Conservation (phyloP, 2,329 filamentous ascomycete genomes). For the Teratosphaeria epicoccoides region DNA sequence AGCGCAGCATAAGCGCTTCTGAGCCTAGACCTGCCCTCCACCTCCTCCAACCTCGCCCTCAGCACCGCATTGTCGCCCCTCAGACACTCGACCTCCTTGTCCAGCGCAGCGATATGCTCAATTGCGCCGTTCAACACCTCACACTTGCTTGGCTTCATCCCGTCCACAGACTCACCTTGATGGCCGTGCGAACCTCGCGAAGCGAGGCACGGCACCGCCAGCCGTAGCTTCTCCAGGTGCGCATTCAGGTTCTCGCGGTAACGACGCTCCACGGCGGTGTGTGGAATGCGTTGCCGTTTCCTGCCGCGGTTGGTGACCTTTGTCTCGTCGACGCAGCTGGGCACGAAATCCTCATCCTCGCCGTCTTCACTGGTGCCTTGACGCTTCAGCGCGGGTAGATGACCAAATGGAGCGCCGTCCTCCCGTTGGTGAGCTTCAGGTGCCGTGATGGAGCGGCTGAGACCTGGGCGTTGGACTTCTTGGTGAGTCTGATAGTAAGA, state of each 20-base stretch:
- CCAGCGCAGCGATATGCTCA: slow-evolving; percentile 23
- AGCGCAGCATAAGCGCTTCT: background rate
- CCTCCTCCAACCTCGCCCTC: slow-evolving; percentile 17
- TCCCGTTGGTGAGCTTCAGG: slow-evolving; percentile 12
- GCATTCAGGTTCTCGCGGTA: slow-evolving; percentile 29
- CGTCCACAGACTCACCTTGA: slow-evolving; percentile 6
- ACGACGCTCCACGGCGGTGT: slow-evolving; percentile 27
- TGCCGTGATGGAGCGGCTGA: slow-evolving; percentile 18
- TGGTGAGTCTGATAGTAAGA: slow-evolving; percentile 4
- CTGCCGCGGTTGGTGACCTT: slow-evolving; percentile 15
- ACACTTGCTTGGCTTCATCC: slow-evolving; percentile 28
- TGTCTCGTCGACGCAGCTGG: slow-evolving; percentile 7
- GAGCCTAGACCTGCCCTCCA: slow-evolving; percentile 17
- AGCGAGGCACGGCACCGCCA: slow-evolving; percentile 22
- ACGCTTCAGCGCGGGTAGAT: slow-evolving; percentile 13
- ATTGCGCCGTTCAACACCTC: slow-evolving; percentile 27
- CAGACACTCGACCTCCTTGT: slow-evolving; percentile 18
- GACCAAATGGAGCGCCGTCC: slow-evolving; percentile 2
- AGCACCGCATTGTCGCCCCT: slow-evolving; percentile 18
- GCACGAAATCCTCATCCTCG: slow-evolving; percentile 20
- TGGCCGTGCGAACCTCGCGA: slow-evolving; percentile 9
- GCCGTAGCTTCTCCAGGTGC: slow-evolving; percentile 25
- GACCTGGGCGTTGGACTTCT: slow-evolving; percentile 12
- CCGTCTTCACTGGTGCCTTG: slow-evolving; percentile 21
- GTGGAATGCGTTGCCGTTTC: slow-evolving; percentile 27